These are phyloP conservation scores for Guyanaporus albipodus DNA, from an alignment of 768 basidiomycete species.

Conservation along the genomic window DNA sequence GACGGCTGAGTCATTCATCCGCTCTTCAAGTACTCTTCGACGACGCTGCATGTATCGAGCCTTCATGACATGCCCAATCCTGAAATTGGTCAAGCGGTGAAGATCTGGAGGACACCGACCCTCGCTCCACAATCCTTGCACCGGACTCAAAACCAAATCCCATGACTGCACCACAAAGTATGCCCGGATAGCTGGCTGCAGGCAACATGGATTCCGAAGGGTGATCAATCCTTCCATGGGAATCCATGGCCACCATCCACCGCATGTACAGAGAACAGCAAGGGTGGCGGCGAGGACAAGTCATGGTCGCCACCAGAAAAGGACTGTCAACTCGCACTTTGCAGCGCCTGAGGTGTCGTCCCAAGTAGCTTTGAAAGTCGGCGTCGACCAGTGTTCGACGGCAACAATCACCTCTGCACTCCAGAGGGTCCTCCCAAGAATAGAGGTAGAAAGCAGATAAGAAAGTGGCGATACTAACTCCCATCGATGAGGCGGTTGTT, in stretches of 20 bases:
- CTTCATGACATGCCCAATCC: constrained; percentile 29
- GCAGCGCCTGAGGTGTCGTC: constrained; percentile 25
- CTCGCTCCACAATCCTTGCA: constrained; percentile 32
- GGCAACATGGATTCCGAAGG: constrained; percentile 24
- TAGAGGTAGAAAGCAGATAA: constrained; percentile 33
- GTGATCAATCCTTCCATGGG: constrained; percentile 26
- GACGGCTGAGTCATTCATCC: constrained; percentile 24
- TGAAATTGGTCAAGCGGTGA: constrained; percentile 35
- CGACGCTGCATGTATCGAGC: constrained; percentile 18
- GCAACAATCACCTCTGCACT: constrained; percentile 18
- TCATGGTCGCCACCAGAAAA: constrained; percentile 26
- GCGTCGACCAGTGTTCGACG: constrained; percentile 23
- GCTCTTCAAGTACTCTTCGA: constrained; percentile 22
- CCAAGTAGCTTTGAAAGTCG: constrained; percentile 18
- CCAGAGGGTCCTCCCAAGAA: constrained; percentile 19
- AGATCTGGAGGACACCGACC: constrained; percentile 27
- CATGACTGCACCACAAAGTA: constrained; percentile 30
- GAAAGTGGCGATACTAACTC: constrained; percentile 86
- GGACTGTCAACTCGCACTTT: constrained; percentile 31
- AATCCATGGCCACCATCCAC: constrained; percentile 27
- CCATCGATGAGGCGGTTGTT: constrained; percentile 99
- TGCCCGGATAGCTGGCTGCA: constrained; percentile 22
- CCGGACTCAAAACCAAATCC: constrained; percentile 31
- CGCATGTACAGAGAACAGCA: constrained; percentile 11
- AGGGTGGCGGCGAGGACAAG: constrained; percentile 28